Conservation (phyloP, 306 rosid species). For the Styphnolobium japonicum region DNA sequence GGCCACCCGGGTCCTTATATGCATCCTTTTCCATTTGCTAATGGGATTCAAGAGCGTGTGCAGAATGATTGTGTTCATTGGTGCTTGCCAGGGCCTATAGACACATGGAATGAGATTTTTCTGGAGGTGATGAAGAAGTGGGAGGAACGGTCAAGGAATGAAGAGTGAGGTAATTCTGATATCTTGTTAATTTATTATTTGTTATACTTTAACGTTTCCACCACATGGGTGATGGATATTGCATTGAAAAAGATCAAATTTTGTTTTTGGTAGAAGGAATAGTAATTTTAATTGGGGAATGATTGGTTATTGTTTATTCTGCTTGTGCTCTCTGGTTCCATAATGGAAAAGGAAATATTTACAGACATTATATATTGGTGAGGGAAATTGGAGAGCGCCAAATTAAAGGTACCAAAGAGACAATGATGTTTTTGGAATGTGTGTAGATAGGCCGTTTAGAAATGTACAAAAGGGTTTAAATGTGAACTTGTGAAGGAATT, state of each 20-base stretch:
- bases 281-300: neutral
- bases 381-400: neutral
- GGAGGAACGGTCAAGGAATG: constrained; percentile 26
- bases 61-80: constrained; percentile 96
- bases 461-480: constrained; percentile 17
- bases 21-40: constrained; percentile 72
- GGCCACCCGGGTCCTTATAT: constrained; percentile 94
- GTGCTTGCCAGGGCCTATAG: constrained; percentile 93
- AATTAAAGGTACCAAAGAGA: constrained; percentile 4
- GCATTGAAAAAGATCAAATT: neutral
- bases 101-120: constrained; percentile 89
- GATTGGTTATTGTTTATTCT: constrained; percentile 6
- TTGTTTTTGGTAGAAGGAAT: constrained; percentile 8
- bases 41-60: constrained; percentile 58
- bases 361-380: neutral
- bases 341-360: neutral
- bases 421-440: constrained; percentile 17
- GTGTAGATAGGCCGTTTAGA: constrained; percentile 4
- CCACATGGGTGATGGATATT: constrained; percentile 20
- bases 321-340: neutral
- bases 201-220: neutral
- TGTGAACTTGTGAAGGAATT: constrained; percentile 12
- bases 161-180: constrained; percentile 21
- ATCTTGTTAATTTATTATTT: constrained; percentile 5
- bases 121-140: constrained; percentile 57